Percentiles rank a stretch among this genome's conserved stretches.
These are phyloP conservation scores for Penicillium sp. DNA, from an alignment of 2,329 filamentous ascomycete genomes.

Conservation along the genomic window DNA sequence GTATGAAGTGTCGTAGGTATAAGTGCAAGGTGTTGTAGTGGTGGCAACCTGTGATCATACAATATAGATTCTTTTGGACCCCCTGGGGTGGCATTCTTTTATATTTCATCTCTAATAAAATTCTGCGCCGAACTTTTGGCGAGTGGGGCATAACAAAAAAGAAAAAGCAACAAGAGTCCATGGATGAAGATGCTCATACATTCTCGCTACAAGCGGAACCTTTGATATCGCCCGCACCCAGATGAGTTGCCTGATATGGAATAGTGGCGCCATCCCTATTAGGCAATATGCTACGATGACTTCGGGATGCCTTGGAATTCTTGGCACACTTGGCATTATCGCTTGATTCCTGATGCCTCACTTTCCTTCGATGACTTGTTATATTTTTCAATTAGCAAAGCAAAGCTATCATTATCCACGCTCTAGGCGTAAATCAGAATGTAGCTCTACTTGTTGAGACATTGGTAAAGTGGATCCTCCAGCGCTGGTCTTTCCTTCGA, in stretches of 20 bases:
- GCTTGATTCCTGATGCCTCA: not conserved
- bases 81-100: constrained; percentile 8
- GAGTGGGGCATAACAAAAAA: not conserved
- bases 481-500: not conserved
- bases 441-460: not conserved
- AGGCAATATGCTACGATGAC: constrained; percentile 23
- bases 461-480: not conserved
- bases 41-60: not conserved
- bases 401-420: not conserved
- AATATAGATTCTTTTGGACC: not conserved
- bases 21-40: not conserved
- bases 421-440: not conserved
- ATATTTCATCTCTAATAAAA: constrained; percentile 9
- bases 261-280: constrained; percentile 10
- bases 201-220: not conserved
- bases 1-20: not conserved
- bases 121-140: not conserved
- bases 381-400: not conserved
- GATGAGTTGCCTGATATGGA: constrained; percentile 21
- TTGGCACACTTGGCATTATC: constrained; percentile 5
- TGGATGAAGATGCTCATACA: not conserved
- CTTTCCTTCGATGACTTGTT: not conserved
- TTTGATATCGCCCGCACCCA: constrained; percentile 10
- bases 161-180: constrained; percentile 3
- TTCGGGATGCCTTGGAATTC: not conserved